Percentiles rank a stretch among this genome's conserved stretches.
Evolutionary conservation across 768 basidiomycete genomes (phyloP).

Genomic region (Lactarius tabidus): DNA sequence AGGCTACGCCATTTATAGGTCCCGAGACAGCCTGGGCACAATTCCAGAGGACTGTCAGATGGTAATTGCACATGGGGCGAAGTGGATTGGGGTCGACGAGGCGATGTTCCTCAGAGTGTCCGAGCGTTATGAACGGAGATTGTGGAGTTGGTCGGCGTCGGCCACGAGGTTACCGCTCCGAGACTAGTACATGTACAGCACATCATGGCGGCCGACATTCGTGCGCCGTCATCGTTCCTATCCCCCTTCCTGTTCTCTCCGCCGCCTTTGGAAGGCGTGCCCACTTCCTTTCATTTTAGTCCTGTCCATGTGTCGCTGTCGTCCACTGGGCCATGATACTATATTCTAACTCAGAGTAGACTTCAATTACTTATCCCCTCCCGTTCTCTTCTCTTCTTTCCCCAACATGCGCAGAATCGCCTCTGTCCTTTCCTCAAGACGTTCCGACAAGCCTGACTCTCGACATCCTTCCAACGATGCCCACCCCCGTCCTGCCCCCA

Average conservation of each 20-base stretch:
- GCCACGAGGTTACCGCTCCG: not conserved
- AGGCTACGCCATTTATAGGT: constrained; percentile 57
- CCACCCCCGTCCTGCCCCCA: constrained; percentile 30
- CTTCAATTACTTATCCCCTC: not conserved
- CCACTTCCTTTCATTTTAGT: constrained; percentile 4
- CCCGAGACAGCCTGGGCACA: constrained; percentile 62
- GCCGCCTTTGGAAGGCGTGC: not conserved
- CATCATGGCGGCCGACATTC: not conserved
- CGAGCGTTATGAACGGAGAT: constrained; percentile 61
- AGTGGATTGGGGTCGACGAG: constrained; percentile 51
- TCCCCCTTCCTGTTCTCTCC: not conserved
- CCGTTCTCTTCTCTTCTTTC: not conserved
- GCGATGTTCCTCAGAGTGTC: constrained; percentile 53
- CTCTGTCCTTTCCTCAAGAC: constrained; percentile 44
- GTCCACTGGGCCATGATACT: constrained; percentile 10
- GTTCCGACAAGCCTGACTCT: constrained; percentile 35
- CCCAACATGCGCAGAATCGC: constrained; percentile 58
- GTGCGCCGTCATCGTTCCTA: not conserved
- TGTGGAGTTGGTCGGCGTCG: constrained; percentile 47
- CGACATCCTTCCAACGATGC: constrained; percentile 26
- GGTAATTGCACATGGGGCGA: constrained; percentile 49
- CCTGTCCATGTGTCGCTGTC: constrained; percentile 5
- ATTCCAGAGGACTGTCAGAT: constrained; percentile 47
- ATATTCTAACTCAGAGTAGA: not conserved
- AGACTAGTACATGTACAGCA: not conserved